A percentile compares a stretch with the other conserved stretches of the same genome.
Conservation (phyloP, 768 basidiomycete species). For the Russula sp. region DNA sequence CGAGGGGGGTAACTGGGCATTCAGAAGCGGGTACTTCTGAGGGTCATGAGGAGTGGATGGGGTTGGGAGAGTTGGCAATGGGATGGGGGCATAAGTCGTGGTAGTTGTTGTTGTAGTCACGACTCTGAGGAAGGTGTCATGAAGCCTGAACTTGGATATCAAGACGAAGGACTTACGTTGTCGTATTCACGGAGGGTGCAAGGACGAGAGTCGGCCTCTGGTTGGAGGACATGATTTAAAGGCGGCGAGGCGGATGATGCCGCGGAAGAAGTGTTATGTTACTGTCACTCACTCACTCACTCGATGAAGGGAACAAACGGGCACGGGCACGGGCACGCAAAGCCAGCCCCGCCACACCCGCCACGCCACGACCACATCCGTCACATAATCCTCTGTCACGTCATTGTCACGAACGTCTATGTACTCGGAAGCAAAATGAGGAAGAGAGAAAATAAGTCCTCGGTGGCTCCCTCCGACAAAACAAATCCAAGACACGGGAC, state of each 20-base stretch:
- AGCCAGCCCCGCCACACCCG: no score
- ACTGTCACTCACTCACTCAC: background rate
- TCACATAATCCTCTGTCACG: no score
- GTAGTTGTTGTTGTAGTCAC: constrained; percentile 90
- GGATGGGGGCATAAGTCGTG: constrained; percentile 85
- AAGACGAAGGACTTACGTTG: constrained; percentile 48
- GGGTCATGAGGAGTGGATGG: constrained; percentile 68
- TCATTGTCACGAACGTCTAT: no score
- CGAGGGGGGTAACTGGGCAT: constrained; percentile 65
- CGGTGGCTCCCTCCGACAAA: no score
- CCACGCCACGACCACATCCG: no score
- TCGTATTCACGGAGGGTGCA: constrained; percentile 78
- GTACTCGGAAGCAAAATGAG: no score
- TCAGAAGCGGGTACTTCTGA: constrained; percentile 71
- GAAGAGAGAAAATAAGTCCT: no score
- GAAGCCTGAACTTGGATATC: background rate
- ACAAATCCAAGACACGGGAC: no score
- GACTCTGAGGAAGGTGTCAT: constrained; percentile 42
- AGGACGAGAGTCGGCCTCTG: constrained; percentile 63
- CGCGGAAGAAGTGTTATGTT: constrained; percentile 21
- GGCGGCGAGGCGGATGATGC: constrained; percentile 22
- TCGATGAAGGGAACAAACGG: no score
- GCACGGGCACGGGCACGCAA: no score
- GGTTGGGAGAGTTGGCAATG: constrained; percentile 63
- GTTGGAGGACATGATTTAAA: constrained; percentile 49